Evolutionary conservation across 2,329 filamentous ascomycete species (phyloP).

Genomic region (Monosporascus cannonballus): DNA sequence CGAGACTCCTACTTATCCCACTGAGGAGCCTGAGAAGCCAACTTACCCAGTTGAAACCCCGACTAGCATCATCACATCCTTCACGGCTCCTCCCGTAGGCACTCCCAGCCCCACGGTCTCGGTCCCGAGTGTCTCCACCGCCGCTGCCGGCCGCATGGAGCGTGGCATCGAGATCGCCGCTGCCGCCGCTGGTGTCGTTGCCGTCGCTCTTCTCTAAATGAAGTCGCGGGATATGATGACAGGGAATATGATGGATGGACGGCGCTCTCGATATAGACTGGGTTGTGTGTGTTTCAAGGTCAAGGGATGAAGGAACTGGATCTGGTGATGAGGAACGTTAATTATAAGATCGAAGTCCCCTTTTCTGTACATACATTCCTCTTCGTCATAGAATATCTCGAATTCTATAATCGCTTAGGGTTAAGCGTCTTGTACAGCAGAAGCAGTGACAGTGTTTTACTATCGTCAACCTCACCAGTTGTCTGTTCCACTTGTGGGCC

Average conservation of each 20-base stretch:
- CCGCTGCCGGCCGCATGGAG: conserved; percentile 14
- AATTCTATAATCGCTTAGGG: too few relatives aligned
- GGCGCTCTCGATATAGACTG: background rate
- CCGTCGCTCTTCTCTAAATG: conserved; percentile 13
- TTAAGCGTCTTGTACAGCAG: too few relatives aligned
- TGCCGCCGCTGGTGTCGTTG: conserved; percentile 11
- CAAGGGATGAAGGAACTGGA: background rate
- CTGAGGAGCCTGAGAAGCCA: too few relatives aligned
- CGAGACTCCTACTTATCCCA: too few relatives aligned
- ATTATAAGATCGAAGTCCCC: background rate
- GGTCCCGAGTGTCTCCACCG: conserved; percentile 10
- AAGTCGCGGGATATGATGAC: background rate
- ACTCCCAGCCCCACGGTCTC: conserved; percentile 1
- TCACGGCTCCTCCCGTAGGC: conserved; percentile 3
- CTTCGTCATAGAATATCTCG: background rate
- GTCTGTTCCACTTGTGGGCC: too few relatives aligned
- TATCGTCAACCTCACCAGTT: too few relatives aligned
- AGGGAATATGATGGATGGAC: conserved; percentile 1
- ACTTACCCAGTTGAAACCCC: background rate
- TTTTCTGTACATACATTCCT: conserved; percentile 5
- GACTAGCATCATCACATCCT: background rate
- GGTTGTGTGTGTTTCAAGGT: background rate
- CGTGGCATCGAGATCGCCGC: conserved; percentile 9
- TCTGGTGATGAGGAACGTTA: background rate
- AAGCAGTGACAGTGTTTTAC: too few relatives aligned